Evolutionary conservation across 305 asterid species (phyloP).

Genomic region (Withania somnifera): DNA sequence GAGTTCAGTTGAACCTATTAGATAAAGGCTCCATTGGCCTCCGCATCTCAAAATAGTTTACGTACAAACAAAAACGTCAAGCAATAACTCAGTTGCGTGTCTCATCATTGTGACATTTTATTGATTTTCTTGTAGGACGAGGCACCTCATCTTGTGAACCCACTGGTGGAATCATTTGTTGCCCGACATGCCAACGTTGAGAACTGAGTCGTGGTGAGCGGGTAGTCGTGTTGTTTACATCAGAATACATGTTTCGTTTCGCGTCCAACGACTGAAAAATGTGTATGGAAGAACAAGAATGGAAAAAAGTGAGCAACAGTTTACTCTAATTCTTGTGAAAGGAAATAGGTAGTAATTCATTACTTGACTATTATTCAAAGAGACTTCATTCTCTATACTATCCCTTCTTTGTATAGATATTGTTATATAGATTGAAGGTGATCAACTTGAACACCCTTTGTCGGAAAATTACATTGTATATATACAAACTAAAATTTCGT

Average conservation of each 20-base stretch:
- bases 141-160: slow-evolving; percentile 90
- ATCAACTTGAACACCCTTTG: no score
- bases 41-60: not conserved
- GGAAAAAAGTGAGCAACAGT: not conserved
- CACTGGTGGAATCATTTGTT: slow-evolving; percentile 61
- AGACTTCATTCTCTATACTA: no score
- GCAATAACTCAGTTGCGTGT: not conserved
- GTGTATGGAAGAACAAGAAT: not conserved
- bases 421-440: no score
- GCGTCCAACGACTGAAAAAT: not conserved
- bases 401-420: no score
- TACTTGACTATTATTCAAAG: not conserved
- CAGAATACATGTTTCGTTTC: not conserved
- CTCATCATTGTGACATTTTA: not conserved
- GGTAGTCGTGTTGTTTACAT: not conserved
- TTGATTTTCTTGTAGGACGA: slow-evolving; percentile 45
- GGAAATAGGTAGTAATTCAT: no score
- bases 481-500: no score
- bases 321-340: no score
- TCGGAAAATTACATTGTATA: no score
- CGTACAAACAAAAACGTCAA: not conserved
- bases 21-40: not conserved
- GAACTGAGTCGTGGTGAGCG: not conserved
- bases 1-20: not conserved
- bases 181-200: slow-evolving; percentile 37